phyloP scores from a whole-genome alignment of 1,284 basidiomycete species.

The Tilletia caries region DNA sequence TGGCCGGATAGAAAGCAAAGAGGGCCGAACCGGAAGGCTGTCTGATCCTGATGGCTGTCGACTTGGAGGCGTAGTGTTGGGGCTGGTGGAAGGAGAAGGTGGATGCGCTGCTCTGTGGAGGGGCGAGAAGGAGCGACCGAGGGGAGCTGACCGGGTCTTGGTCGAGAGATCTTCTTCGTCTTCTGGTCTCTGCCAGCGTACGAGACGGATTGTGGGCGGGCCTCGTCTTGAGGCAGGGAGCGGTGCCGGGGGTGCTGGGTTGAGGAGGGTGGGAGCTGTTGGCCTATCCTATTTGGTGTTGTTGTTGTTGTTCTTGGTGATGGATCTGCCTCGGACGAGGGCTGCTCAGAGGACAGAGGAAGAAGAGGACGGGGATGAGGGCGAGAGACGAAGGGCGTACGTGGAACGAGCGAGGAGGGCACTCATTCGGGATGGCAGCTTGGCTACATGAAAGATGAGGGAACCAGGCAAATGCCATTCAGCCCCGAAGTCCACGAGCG shows the following conservation, averaged over 20 bases:
- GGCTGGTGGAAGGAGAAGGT: not conserved
- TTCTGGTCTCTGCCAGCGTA: not conserved
- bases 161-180: not conserved
- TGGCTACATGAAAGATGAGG: too few relatives aligned
- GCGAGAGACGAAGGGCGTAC: too few relatives aligned
- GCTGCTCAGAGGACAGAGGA: too few relatives aligned
- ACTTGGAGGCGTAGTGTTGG: not conserved
- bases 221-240: not conserved
- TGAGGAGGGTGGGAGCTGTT: not conserved
- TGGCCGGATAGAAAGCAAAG: not conserved
- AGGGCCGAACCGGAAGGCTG: not conserved
- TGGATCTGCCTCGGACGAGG: too few relatives aligned
- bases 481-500: too few relatives aligned
- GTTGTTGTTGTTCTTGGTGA: too few relatives aligned
- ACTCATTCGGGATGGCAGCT: too few relatives aligned
- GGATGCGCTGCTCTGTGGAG: not conserved
- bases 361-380: too few relatives aligned
- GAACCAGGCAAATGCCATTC: too few relatives aligned
- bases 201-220: not conserved
- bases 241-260: not conserved
- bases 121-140: not conserved
- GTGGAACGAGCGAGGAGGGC: too few relatives aligned
- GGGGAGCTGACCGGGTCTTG: not conserved
- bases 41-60: not conserved
- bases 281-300: too few relatives aligned